Evolutionary conservation across 164 flowering plant genomes (phyloP), one percentile per base, ranked within the genome.

Genomic region (Tetrastigma voinierianum): DNA sequence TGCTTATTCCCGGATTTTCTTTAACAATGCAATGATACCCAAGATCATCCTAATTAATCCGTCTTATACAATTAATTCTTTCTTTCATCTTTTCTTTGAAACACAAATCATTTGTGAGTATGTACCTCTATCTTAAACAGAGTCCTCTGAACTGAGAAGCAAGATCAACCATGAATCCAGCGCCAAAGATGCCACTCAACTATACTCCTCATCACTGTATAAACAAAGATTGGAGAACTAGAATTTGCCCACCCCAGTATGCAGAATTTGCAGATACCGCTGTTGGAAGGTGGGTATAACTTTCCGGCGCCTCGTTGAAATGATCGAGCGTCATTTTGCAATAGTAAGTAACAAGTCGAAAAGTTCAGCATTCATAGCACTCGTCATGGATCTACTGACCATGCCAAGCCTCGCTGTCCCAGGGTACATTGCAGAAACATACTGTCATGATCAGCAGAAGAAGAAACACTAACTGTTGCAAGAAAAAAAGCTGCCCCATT

Each of bases 281-380:
- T 67, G 70, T 10, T 1, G 20, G 46, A 67, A 67, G 1, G 19
- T 45, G 1, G n/a, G 23, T 16, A 18, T 55, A 66, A 45, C 68
- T 66, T 15, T 46, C 52, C 10, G 68, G 68, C n/a, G 11, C 8
- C 15, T 66, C 55, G 10, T 21, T 66, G 68, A 66, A 66, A 43
- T 66, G 68, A 46, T 66, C 68, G 3, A 66, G 61, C 3, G 68
- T 66, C 54, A 53, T 59, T 2, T 52, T 7, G 25, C 53, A 65
- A 16, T 16, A 51, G 17, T 17, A 65, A 4, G 67, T 54, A 9
- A 40, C 18, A 17, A 51, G 23, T 51, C 67, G 32, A 20, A 25
- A 6, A 52, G 2, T 25, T 32, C 11, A 21, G 45, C 46, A 58
- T 21, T 19, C 48, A 32, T 3, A 7, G 40, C 40, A 7, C 40